phyloP scores from a whole-genome alignment of 345 rosid genomes.

The Citrus medica region DNA sequence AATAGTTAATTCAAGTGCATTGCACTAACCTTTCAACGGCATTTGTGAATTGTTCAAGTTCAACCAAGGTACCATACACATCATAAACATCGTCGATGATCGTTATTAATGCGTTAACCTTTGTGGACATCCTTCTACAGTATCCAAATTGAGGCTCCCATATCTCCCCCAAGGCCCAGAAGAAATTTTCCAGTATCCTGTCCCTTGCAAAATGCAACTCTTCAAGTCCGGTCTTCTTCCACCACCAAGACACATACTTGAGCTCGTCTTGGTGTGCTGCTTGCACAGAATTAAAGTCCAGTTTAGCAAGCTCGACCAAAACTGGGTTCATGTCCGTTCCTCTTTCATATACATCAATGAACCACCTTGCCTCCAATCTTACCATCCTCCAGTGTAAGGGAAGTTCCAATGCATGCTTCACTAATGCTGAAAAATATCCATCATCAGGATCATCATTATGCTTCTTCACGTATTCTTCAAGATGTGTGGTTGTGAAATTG shows the following conservation, averaged over 20 bases:
- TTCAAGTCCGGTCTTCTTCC: slow-evolving; percentile 26
- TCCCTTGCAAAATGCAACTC: slow-evolving; percentile 36
- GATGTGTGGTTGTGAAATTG: background rate
- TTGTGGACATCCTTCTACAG: slow-evolving; percentile 22
- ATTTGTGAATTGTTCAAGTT: background rate
- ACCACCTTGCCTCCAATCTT: slow-evolving; percentile 51
- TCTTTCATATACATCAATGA: slow-evolving; percentile 32
- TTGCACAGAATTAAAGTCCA: slow-evolving; percentile 46
- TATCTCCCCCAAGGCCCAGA: slow-evolving; percentile 29
- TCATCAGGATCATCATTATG: background rate
- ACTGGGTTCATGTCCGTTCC: slow-evolving; percentile 14
- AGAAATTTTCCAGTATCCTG: slow-evolving; percentile 30
- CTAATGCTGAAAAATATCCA: slow-evolving; percentile 14
- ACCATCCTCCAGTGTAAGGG: slow-evolving; percentile 44
- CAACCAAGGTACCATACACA: slow-evolving; percentile 3
- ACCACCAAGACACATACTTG: slow-evolving; percentile 42
- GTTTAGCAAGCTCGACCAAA: slow-evolving; percentile 38
- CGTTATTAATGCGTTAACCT: slow-evolving; percentile 17
- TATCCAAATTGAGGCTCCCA: slow-evolving; percentile 25
- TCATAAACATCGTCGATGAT: slow-evolving; percentile 20
- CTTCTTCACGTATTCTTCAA: background rate
- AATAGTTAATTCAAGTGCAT: no score
- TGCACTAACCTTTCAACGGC: background rate
- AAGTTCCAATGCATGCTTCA: slow-evolving; percentile 28
- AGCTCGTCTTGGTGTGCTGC: slow-evolving; percentile 41